These are phyloP conservation scores for Trametes meyenii DNA, from an alignment of 768 basidiomycete genomes.

Conservation along the genomic window DNA sequence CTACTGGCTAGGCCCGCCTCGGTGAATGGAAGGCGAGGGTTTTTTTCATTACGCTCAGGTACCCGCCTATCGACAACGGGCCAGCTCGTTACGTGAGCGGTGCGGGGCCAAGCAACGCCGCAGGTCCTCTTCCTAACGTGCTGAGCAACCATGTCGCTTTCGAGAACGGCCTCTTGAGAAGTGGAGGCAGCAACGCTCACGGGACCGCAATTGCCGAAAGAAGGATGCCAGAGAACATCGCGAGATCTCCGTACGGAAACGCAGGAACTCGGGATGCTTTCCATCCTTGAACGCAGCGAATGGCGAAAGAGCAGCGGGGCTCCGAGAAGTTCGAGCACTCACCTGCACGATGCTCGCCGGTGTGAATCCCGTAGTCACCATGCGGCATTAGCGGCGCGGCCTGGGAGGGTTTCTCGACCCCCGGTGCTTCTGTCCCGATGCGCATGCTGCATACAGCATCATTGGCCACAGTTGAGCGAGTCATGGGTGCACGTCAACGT, in stretches of 20 bases:
- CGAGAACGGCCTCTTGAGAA: neutral
- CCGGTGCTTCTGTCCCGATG: conserved; percentile 3
- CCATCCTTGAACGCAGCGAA: neutral
- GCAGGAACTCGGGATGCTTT: neutral
- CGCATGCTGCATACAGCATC: conserved; percentile 1
- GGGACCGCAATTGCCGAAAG: neutral
- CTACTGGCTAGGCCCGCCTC: neutral
- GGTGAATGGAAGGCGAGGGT: neutral
- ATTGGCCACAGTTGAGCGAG: conserved; percentile 2
- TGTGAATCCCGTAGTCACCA: neutral
- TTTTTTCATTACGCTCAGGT: neutral
- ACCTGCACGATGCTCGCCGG: neutral
- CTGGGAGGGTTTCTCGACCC: neutral
- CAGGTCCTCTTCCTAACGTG: neutral
- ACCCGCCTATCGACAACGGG: neutral
- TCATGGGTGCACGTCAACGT: conserved; percentile 16
- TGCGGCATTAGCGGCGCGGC: neutral
- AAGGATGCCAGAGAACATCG: neutral
- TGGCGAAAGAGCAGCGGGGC: neutral
- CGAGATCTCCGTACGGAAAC: neutral
- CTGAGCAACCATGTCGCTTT: neutral
- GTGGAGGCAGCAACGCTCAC: neutral
- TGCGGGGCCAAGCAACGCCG: neutral
- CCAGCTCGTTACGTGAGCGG: neutral
- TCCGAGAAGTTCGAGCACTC: neutral